phyloP scores from a whole-genome alignment of 202 grass and related monocot genomes.

The Panicum virgatum region DNA sequence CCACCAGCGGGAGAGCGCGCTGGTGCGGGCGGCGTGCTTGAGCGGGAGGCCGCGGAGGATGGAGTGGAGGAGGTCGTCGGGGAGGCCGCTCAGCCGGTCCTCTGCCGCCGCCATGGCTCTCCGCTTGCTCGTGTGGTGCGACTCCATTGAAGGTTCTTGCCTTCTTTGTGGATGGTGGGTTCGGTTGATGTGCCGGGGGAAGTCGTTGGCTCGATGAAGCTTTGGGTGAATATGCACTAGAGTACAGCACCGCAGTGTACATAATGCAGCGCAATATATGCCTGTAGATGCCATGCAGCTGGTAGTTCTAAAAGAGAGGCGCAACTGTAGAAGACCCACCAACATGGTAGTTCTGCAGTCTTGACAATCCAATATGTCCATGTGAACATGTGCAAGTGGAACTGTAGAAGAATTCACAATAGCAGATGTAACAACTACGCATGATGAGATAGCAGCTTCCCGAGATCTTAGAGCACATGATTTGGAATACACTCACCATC shows the following conservation, averaged over 20 bases:
- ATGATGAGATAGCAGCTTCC: neutral
- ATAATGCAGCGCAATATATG: no score
- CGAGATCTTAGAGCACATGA: neutral
- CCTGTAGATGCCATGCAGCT: no score
- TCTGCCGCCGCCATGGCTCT: neutral
- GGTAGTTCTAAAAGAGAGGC: neutral
- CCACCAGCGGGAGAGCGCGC: conserved; percentile 50
- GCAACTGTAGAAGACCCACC: neutral
- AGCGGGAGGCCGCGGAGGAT: conserved; percentile 48
- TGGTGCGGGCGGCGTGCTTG: conserved; percentile 44
- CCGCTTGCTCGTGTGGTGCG: neutral
- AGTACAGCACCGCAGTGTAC: no score
- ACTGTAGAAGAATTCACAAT: neutral
- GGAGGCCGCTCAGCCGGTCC: conserved; percentile 54
- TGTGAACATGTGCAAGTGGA: neutral
- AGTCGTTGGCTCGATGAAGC: neutral
- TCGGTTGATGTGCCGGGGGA: neutral
- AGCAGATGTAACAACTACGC: neutral
- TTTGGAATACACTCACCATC: neutral
- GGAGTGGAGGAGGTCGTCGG: conserved; percentile 48
- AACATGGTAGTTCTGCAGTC: neutral
- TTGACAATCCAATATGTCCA: neutral
- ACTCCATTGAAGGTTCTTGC: neutral
- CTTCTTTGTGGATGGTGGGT: neutral
- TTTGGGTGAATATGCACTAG: neutral